A percentile compares a stretch with the other conserved stretches of the same genome.
Conservation (phyloP, 2,329 filamentous ascomycete species). For the Ciborinia camelliae region DNA sequence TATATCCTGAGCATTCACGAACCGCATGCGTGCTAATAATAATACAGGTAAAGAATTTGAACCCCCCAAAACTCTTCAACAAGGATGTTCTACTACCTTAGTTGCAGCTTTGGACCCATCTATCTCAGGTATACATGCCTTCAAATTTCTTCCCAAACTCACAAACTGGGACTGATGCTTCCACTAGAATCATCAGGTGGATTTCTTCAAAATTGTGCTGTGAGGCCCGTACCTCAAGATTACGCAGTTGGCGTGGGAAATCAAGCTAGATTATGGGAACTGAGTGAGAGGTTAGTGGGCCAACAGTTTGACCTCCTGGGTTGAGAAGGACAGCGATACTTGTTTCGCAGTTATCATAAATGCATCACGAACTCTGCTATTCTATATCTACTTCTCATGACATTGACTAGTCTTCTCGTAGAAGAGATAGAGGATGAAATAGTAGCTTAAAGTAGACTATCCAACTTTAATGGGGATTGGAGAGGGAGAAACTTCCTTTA, state of each 20-base stretch:
- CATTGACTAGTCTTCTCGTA: not conserved
- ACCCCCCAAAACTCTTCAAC: conserved; percentile 16
- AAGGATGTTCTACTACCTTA: conserved; percentile 35
- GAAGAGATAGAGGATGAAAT: not conserved
- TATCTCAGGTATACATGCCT: not conserved
- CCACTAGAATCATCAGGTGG: conserved; percentile 9
- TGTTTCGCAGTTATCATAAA: not conserved
- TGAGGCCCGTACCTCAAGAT: not conserved
- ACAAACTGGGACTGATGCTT: not conserved
- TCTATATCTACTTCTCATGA: not conserved
- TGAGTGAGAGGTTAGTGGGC: conserved; percentile 22
- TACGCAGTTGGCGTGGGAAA: conserved; percentile 15
- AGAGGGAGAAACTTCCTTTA: not conserved
- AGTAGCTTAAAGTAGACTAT: not conserved
- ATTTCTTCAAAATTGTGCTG: conserved; percentile 19
- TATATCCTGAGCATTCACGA: not conserved
- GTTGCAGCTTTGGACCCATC: conserved; percentile 41
- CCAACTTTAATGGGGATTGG: not conserved
- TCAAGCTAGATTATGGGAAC: conserved; percentile 20
- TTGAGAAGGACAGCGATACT: not conserved
- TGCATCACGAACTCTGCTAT: not conserved
- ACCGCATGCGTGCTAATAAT: not conserved
- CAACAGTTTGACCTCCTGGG: conserved; percentile 17
- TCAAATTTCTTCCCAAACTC: not conserved
- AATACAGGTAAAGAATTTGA: not conserved